Base-by-base conservation (phyloP, 169 alveolate species). In the Plasmodium chabaudi region DNA sequence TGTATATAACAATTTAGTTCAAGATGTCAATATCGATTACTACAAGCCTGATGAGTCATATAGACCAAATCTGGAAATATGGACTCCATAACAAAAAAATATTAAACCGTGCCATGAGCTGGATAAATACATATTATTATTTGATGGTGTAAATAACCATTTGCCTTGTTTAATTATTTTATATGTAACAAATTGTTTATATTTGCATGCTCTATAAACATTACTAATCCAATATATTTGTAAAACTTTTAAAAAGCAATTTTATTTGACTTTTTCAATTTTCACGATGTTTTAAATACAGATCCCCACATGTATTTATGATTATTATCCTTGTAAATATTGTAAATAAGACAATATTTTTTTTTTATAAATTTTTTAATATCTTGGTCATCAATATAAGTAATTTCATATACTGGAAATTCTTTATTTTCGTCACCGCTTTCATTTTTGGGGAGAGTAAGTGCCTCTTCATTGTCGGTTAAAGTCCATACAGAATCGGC, bases 251-350 rank as follows among this genome's bases (percentile, higher is more conserved):
- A 34, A 34, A 34, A 34, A 34, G 6, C 0, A 34, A 34, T 34
- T 4, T 34, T 34, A 34, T 34, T 34, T 34, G 7, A 34, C 7
- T 34, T 34, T 34, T 34, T 4, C 7, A 34, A 34, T 34, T 34
- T 34, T 51, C 51, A 82, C 21, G 90, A 82, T 47, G 69, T 13
- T 47, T 86, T 86, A 71, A 86, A 86, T 63, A 86, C 49, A 47
- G 91, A 86, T 7, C 91, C 91, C 91, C 91, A 86, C 91, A 86
- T 86, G 15, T 86, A 86, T 65, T 47, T 86, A 39, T 86, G 91
- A 57, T 86, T 86, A 55, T 69, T 86, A 49, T 86, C 91, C 21
- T 86, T 86, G 57, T 86, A 86, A 25, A 86, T 86, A n/a, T 86
- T 68, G 42, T 86, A 86, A 25, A 86, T 51, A 51, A 86, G 39